Evolutionary conservation across 2,329 filamentous ascomycete genomes (phyloP).

Genomic region (Diaporthe sp.): DNA sequence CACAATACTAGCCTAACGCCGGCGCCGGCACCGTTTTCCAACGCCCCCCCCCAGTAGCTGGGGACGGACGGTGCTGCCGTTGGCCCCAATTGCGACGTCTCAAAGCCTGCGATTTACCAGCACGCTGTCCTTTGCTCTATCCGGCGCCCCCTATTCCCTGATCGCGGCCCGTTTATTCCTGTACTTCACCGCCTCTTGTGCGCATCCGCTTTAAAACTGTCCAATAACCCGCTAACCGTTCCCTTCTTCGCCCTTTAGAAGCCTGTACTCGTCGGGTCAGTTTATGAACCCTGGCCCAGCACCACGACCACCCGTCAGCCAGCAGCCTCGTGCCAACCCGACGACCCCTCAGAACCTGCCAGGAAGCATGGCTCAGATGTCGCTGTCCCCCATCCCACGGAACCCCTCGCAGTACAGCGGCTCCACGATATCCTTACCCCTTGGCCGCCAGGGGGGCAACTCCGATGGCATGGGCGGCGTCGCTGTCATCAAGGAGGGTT

Average conservation of each 20-base stretch:
- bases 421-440: constrained; percentile 78
- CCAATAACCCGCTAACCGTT: constrained; percentile 27
- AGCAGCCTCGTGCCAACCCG: constrained; percentile 76
- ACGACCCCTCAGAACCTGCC: constrained; percentile 76
- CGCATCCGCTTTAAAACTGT: constrained; percentile 10
- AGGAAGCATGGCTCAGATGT: constrained; percentile 83
- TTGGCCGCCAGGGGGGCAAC: constrained; percentile 62
- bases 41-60: not conserved
- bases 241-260: constrained; percentile 46
- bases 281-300: constrained; percentile 99
- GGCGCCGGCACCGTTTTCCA: constrained; percentile 15
- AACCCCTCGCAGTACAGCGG: constrained; percentile 74
- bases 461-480: constrained; percentile 73
- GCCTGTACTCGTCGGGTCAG: constrained; percentile 68
- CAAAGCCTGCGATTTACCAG: not conserved
- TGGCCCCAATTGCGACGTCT: constrained; percentile 5
- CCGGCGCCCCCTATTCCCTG: constrained; percentile 22
- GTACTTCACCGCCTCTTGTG: constrained; percentile 8
- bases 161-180: not conserved
- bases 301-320: constrained; percentile 77
- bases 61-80: constrained; percentile 1
- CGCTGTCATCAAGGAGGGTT: constrained; percentile 82
- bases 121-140: constrained; percentile 6
- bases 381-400: constrained; percentile 75
- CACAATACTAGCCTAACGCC: not conserved